Conservation (phyloP, 2,329 filamentous ascomycete species). For the Aspergillus sp. region DNA sequence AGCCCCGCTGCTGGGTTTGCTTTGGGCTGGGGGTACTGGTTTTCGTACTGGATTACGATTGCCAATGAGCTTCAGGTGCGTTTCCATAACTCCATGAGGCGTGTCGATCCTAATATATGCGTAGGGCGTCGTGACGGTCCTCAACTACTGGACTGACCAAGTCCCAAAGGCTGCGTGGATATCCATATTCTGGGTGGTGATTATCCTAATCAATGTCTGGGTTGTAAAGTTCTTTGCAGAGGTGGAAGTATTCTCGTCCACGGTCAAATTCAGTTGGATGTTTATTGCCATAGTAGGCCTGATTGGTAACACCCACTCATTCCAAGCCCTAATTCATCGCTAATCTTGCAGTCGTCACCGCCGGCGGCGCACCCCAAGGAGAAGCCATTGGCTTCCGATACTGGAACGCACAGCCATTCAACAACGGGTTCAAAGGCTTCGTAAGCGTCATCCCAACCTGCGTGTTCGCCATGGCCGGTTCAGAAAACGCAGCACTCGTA, state of each 20-base stretch:
- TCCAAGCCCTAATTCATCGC: constrained; percentile 13
- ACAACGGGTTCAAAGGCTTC: constrained; percentile 48
- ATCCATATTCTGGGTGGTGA: constrained; percentile 45
- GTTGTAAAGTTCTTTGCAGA: constrained; percentile 49
- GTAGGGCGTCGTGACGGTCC: constrained; percentile 37
- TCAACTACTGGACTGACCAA: constrained; percentile 46
- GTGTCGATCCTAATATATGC: too few relatives aligned
- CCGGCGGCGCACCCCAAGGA: constrained; percentile 44
- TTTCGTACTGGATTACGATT: constrained; percentile 46
- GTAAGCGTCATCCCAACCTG: constrained; percentile 38
- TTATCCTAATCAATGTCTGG: constrained; percentile 45
- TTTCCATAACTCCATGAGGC: too few relatives aligned
- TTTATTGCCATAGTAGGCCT: constrained; percentile 50
- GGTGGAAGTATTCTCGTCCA: constrained; percentile 46
- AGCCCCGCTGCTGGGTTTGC: constrained; percentile 46
- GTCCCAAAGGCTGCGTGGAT: constrained; percentile 48
- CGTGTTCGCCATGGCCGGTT: constrained; percentile 43
- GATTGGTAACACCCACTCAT: constrained; percentile 27
- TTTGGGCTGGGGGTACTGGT: constrained; percentile 51
- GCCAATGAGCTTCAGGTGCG: constrained; percentile 43
- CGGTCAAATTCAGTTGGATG: constrained; percentile 51
- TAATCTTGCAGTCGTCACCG: constrained; percentile 24
- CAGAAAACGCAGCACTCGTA: constrained; percentile 46
- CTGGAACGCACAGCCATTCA: constrained; percentile 46
- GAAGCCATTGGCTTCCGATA: constrained; percentile 46